Conservation (phyloP, 495 filamentous ascomycete species). For the Usnea hakonensis region DNA sequence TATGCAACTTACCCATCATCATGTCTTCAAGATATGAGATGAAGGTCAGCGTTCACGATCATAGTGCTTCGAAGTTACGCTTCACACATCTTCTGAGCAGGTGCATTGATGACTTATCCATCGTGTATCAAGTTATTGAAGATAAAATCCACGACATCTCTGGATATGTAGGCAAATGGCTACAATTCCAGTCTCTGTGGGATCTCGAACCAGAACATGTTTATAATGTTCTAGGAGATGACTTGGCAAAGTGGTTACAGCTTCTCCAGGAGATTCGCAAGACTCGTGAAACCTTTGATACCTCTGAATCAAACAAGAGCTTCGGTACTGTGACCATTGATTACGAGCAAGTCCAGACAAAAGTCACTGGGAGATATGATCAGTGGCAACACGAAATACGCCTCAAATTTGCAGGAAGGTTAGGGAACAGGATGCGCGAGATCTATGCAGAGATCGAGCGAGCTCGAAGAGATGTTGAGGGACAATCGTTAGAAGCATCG, state of each 20-base stretch:
- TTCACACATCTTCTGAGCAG: conserved; percentile 81
- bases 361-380: conserved; percentile 97
- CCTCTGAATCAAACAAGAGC: conserved; percentile 77
- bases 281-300: conserved; percentile 89
- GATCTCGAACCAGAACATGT: conserved; percentile 94
- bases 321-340: conserved; percentile 93
- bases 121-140: conserved; percentile 76
- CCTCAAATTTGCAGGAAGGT: conserved; percentile 77
- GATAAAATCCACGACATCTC: conserved; percentile 66
- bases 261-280: conserved; percentile 91
- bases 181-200: conserved; percentile 98
- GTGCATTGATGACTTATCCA: conserved; percentile 66
- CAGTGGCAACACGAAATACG: conserved; percentile 99
- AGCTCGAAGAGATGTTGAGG: conserved; percentile 79
- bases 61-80: conserved; percentile 53
- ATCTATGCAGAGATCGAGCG: conserved; percentile 82
- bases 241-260: conserved; percentile 87
- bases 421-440: conserved; percentile 85
- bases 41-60: conserved; percentile 56
- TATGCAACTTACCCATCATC: conserved; percentile 86
- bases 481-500: conserved; percentile 79
- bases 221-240: conserved; percentile 81
- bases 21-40: conserved; percentile 93
- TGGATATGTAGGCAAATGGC: conserved; percentile 88
- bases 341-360: conserved; percentile 96